phyloP scores from a whole-genome alignment of 2,329 filamentous ascomycete genomes.

The Beauveria sp. region DNA sequence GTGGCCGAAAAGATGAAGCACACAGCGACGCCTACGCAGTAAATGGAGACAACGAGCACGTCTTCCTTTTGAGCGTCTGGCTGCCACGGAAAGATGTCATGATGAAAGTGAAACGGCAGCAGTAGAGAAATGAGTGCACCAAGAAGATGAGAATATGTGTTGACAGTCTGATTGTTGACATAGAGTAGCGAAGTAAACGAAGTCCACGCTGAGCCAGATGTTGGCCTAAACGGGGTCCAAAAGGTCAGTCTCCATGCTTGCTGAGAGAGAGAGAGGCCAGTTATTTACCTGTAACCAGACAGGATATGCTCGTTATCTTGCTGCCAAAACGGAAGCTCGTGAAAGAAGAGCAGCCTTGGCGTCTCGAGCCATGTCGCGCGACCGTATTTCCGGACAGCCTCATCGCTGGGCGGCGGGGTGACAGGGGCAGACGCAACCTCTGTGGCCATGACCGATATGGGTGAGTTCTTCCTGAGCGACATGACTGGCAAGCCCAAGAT shows the following conservation, averaged over 20 bases:
- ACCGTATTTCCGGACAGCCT: neutral
- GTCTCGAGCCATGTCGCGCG: slow-evolving; percentile 1
- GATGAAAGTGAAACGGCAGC: slow-evolving; percentile 11
- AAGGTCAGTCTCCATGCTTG: neutral
- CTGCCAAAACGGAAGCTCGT: slow-evolving; percentile 7
- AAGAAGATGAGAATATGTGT: slow-evolving; percentile 12
- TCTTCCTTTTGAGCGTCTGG: neutral
- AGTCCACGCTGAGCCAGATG: slow-evolving; percentile 8
- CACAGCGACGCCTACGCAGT: slow-evolving; percentile 14
- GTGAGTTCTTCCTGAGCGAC: neutral
- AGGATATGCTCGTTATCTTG: slow-evolving; percentile 11
- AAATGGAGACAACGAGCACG: slow-evolving; percentile 12
- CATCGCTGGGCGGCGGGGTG: neutral
- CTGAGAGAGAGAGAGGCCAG: no score
- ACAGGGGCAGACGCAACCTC: neutral
- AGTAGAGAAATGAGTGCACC: slow-evolving; percentile 8
- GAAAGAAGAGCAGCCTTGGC: slow-evolving; percentile 7
- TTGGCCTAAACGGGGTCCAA: neutral
- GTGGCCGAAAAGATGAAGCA: slow-evolving; percentile 15
- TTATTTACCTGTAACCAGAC: slow-evolving; percentile 6
- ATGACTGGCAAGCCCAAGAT: neutral
- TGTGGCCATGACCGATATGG: neutral
- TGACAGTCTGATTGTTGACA: slow-evolving; percentile 13
- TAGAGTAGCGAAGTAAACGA: slow-evolving; percentile 11
- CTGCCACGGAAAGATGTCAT: neutral